Evolutionary conservation across 129 eudicot genomes (phyloP), one percentile per base, ranked within the genome.

Genomic region (Scalesia atractyloides): DNA sequence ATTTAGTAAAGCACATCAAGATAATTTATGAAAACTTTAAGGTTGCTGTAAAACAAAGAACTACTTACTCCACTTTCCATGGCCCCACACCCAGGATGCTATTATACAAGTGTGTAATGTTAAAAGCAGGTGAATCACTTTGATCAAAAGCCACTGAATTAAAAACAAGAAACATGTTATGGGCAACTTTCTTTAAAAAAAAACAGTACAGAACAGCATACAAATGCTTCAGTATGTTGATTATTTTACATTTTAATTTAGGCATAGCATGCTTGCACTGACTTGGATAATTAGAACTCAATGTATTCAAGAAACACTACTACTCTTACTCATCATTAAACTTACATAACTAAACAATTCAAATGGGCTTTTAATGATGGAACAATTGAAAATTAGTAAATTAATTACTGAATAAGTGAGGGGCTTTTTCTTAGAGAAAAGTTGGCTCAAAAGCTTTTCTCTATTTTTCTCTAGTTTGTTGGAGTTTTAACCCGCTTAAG

Each of bases 361-460:
- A 59, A n/a, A 57, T 30, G 66, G 15, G 46, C 22, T 66, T 76
- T 18, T 59, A 59, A 34, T n/a, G 70, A 69, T 69, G 17, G 7
- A 67, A 57, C 67, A 16, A 66, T 15, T 26, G 22, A 49, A 47
- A 60, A 14, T 5, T 64, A 39, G 65, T n/a, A n/a, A n/a, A n/a
- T n/a, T n/a, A n/a, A n/a, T n/a, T n/a, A n/a, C n/a, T 50, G 9
- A 69, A 62, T 47, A 69, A 77, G 63, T 62, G 62, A 77, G 33
- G 48, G 24, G 72, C 44, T 68, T 76, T 69, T 60, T 69, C 76
- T 69, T 69, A 61, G 76, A 69, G 17, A 37, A 70, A 51, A 49
- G 13, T 70, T 77, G n/a, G n/a, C n/a, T n/a, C n/a, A n/a, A n/a
- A n/a, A n/a, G n/a, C n/a, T n/a, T n/a, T n/a, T n/a, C n/a, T n/a